Evolutionary conservation across 495 filamentous ascomycete species (phyloP).

Genomic region (Apiosordaria backusii): DNA sequence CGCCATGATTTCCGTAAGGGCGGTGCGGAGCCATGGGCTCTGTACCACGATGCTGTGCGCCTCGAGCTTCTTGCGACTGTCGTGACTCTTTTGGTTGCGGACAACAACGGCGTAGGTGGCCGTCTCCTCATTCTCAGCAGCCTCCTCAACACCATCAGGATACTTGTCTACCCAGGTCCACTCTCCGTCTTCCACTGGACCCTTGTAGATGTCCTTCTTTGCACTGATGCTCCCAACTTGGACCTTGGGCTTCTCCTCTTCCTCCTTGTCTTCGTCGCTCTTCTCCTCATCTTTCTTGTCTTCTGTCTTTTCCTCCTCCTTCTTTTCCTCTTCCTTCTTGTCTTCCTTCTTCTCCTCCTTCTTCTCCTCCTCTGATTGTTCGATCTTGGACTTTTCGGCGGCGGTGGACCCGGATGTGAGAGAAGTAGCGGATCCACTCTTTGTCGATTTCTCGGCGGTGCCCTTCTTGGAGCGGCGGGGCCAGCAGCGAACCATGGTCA

Average conservation of each 20-base stretch:
- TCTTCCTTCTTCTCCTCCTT: constrained; percentile 7
- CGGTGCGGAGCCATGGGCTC: constrained; percentile 57
- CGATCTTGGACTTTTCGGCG: constrained; percentile 4
- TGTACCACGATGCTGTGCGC: constrained; percentile 64
- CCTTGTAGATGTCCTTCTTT: constrained; percentile 39
- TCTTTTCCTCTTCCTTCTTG: constrained; percentile 6
- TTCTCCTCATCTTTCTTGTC: constrained; percentile 12
- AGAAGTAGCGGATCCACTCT: constrained; percentile 9
- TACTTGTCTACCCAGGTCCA: constrained; percentile 43
- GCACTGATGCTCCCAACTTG: constrained; percentile 33
- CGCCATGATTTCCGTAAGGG: constrained; percentile 53
- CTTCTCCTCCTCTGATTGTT: constrained; percentile 10
- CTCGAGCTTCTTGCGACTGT: constrained; percentile 57
- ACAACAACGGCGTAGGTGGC: constrained; percentile 34
- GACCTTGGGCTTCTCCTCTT: constrained; percentile 22
- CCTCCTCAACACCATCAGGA: constrained; percentile 35
- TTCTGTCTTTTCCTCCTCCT: constrained; percentile 7
- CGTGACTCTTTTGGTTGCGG: constrained; percentile 36
- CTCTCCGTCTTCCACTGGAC: constrained; percentile 32
- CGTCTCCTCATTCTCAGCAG: constrained; percentile 38
- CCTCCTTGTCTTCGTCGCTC: constrained; percentile 11
- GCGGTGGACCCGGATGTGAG: constrained; percentile 13
- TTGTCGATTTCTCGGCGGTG: constrained; percentile 13
- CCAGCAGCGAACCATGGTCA: constrained; percentile 23
- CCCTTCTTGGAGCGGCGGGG: constrained; percentile 20